Evolutionary conservation across 2,329 filamentous ascomycete genomes (phyloP).

Genomic region (Beauveria caledonica): DNA sequence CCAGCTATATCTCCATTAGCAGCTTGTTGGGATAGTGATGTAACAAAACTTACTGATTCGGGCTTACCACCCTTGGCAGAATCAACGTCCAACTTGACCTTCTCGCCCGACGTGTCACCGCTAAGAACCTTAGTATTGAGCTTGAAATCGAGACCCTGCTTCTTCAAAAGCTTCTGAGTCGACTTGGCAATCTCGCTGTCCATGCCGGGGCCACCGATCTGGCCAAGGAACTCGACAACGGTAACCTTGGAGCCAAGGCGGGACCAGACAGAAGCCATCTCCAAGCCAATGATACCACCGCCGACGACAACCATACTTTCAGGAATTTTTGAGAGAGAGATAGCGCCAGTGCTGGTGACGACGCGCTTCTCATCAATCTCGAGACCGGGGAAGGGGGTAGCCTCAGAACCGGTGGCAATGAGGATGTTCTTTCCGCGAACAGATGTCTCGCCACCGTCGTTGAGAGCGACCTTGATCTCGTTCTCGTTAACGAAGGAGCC

Average conservation of each 20-base stretch:
- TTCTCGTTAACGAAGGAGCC: conserved; percentile 82
- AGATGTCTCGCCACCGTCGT: conserved; percentile 84
- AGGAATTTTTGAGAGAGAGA: conserved; percentile 81
- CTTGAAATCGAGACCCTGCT: conserved; percentile 98
- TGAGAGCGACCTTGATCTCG: conserved; percentile 82
- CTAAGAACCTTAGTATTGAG: conserved; percentile 88
- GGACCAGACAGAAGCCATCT: conserved; percentile 98
- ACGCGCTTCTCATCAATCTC: conserved; percentile 97
- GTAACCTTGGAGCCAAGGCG: conserved; percentile 89
- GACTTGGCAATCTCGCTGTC: conserved; percentile 87
- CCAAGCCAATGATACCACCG: conserved; percentile 95
- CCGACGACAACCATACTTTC: conserved; percentile 97
- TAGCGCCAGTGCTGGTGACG: conserved; percentile 90
- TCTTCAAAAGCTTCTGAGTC: conserved; percentile 84
- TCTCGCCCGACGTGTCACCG: conserved; percentile 72
- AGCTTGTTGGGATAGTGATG: neutral
- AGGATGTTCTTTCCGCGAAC: conserved; percentile 93
- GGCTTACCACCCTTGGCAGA: conserved; percentile 93
- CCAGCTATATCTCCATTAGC: conserved; percentile 50
- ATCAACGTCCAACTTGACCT: conserved; percentile 77
- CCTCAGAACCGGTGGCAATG: conserved; percentile 91
- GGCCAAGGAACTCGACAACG: conserved; percentile 90
- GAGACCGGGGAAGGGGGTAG: conserved; percentile 91
- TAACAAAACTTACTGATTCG: conserved; percentile 59
- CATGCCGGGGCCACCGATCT: conserved; percentile 98